These are phyloP conservation scores for Apiotrichum siamense DNA, from an alignment of 1,284 basidiomycete species.

Conservation along the genomic window DNA sequence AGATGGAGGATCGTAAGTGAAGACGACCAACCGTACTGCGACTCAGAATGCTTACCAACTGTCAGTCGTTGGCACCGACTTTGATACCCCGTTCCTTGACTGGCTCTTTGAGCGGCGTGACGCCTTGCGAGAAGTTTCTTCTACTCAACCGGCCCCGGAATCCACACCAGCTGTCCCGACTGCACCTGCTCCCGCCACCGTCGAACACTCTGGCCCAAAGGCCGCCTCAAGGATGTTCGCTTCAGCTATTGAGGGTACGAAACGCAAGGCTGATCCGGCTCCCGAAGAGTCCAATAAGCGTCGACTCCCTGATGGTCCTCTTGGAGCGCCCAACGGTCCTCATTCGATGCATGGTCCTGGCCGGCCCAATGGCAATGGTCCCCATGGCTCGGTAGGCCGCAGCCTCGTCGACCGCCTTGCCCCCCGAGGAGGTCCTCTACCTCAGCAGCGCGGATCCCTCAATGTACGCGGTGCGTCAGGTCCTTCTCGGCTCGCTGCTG, in stretches of 20 bases:
- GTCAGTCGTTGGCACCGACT: conserved; percentile 29
- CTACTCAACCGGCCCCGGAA: neutral
- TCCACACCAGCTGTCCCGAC: conserved; percentile 4
- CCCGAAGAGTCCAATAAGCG: conserved; percentile 15
- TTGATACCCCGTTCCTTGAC: conserved; percentile 36
- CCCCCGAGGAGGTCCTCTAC: conserved; percentile 11
- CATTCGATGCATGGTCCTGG: conserved; percentile 7
- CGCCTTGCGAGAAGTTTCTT: conserved; percentile 11
- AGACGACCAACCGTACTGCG: too few relatives aligned
- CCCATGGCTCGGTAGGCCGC: conserved; percentile 8
- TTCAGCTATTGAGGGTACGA: conserved; percentile 19
- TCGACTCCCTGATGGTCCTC: conserved; percentile 12
- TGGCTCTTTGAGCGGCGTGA: conserved; percentile 33
- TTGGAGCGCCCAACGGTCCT: conserved; percentile 18
- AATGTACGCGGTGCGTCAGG: conserved; percentile 21
- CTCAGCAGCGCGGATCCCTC: conserved; percentile 17
- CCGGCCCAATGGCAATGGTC: neutral
- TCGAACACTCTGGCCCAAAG: conserved; percentile 1
- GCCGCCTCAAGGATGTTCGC: conserved; percentile 14
- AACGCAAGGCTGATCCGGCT: conserved; percentile 17
- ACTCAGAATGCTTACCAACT: neutral
- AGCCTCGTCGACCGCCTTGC: conserved; percentile 18
- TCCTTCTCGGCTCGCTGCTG: too few relatives aligned
- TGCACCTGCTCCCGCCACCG: conserved; percentile 7
- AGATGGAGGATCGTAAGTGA: conserved; percentile 39